These are phyloP conservation scores for Penicillium malachiteum DNA, from an alignment of 495 filamentous ascomycete genomes.

Conservation along the genomic window DNA sequence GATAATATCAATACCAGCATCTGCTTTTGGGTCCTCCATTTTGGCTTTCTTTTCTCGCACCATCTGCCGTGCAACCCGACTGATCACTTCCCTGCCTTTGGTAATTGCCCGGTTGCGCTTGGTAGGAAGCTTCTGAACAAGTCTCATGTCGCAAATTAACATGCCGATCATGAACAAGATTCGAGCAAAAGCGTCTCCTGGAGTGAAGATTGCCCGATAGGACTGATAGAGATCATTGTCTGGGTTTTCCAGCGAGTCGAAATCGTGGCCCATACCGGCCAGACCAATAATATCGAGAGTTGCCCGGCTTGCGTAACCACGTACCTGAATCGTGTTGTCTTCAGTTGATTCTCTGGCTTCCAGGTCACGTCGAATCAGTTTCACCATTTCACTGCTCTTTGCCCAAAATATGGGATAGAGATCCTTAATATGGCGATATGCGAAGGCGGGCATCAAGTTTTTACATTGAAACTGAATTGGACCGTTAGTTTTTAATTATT, in stretches of 20 bases:
- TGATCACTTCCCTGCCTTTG: slow-evolving; percentile 56
- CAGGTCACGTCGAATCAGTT: slow-evolving; percentile 38
- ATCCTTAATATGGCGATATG: slow-evolving; percentile 81
- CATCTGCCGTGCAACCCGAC: slow-evolving; percentile 60
- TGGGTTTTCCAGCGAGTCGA: slow-evolving; percentile 66
- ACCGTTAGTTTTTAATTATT: neutral
- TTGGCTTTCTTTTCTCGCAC: slow-evolving; percentile 67
- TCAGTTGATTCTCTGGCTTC: slow-evolving; percentile 13
- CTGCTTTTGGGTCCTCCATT: slow-evolving; percentile 40
- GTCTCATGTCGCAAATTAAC: slow-evolving; percentile 32
- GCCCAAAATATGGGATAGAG: slow-evolving; percentile 82
- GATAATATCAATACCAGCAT: slow-evolving; percentile 70
- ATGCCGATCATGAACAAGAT: slow-evolving; percentile 44
- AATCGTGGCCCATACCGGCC: slow-evolving; percentile 82
- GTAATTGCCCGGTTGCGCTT: slow-evolving; percentile 63
- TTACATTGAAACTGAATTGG: slow-evolving; percentile 61
- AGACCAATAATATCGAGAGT: slow-evolving; percentile 89
- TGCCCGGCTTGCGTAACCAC: slow-evolving; percentile 64
- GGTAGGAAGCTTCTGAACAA: slow-evolving; percentile 56
- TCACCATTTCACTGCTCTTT: slow-evolving; percentile 58
- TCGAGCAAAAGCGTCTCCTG: slow-evolving; percentile 16
- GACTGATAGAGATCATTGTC: slow-evolving; percentile 60
- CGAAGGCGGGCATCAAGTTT: slow-evolving; percentile 79
- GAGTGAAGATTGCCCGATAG: slow-evolving; percentile 54
- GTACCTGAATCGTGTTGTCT: slow-evolving; percentile 54